Evolutionary conservation across 495 filamentous ascomycete species (phyloP).

Genomic region (Daldinia bambusicola): DNA sequence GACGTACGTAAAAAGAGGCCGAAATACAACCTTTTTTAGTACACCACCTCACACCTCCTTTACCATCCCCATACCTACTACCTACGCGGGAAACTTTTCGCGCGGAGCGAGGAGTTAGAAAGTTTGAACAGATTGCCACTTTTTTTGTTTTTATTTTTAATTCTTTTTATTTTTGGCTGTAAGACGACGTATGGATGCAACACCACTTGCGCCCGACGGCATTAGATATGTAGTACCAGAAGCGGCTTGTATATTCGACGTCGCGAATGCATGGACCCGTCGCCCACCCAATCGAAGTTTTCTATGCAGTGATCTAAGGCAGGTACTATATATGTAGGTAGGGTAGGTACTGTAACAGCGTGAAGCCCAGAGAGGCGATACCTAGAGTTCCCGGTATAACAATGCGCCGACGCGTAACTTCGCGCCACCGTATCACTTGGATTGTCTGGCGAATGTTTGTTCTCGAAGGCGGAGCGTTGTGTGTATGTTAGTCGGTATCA

Average conservation of each 20-base stretch:
- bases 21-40: not conserved
- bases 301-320: not conserved
- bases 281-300: slow-evolving; percentile 5
- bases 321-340: not conserved
- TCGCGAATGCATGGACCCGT: slow-evolving; percentile 30
- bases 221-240: too few relatives aligned
- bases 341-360: not conserved
- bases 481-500: not conserved
- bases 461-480: not conserved
- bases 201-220: slow-evolving; percentile 10
- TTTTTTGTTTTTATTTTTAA: not conserved
- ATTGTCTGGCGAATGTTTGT: not conserved
- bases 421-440: not conserved
- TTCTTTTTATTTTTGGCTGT: not conserved
- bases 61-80: not conserved
- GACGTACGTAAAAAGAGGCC: slow-evolving; percentile 8
- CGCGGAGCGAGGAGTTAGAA: not conserved
- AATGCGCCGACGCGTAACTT: not conserved
- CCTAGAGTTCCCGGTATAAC: not conserved
- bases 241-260: slow-evolving; percentile 15
- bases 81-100: not conserved
- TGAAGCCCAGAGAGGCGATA: not conserved
- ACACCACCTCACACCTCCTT: not conserved
- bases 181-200: slow-evolving; percentile 18
- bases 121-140: not conserved